These are phyloP conservation scores for Boletus speciosus DNA, from an alignment of 768 basidiomycete genomes.

Conservation along the genomic window DNA sequence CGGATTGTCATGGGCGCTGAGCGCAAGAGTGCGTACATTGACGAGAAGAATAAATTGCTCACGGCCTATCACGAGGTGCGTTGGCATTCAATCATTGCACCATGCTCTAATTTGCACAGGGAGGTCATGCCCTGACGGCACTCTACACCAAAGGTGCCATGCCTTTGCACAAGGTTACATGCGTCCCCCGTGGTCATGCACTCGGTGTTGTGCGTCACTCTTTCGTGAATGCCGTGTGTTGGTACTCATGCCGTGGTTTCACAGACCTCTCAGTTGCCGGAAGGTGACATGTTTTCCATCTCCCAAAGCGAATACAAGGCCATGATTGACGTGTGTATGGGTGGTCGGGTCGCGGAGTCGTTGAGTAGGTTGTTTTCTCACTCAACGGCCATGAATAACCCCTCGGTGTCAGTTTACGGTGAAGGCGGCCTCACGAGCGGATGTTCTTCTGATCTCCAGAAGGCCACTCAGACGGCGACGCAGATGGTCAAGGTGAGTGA, in stretches of 20 bases:
- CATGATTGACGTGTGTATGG: constrained; percentile 87
- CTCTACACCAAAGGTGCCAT: constrained; percentile 93
- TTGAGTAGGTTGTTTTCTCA: constrained; percentile 49
- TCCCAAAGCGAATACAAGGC: constrained; percentile 74
- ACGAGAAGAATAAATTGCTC: constrained; percentile 78
- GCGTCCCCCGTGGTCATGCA: constrained; percentile 92
- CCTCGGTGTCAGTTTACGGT: constrained; percentile 65
- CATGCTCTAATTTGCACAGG: constrained; percentile 40
- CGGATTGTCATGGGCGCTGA: constrained; percentile 97
- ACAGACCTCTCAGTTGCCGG: constrained; percentile 75
- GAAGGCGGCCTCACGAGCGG: constrained; percentile 87
- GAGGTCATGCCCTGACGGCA: constrained; percentile 92
- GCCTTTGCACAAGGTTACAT: constrained; percentile 97
- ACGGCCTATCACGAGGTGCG: constrained; percentile 95
- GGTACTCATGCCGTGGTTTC: constrained; percentile 12
- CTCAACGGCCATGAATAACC: constrained; percentile 4
- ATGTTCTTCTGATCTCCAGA: constrained; percentile 81
- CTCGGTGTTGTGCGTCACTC: constrained; percentile 69
- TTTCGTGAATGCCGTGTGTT: not conserved
- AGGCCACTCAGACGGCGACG: constrained; percentile 76
- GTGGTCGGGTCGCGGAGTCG: constrained; percentile 94
- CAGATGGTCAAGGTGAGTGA: constrained; percentile 82
- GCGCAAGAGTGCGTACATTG: constrained; percentile 84
- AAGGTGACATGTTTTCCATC: constrained; percentile 70
- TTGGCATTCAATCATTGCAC: not conserved